Conservation (phyloP, 306 rosid genomes). For the Cicer arietinum region DNA sequence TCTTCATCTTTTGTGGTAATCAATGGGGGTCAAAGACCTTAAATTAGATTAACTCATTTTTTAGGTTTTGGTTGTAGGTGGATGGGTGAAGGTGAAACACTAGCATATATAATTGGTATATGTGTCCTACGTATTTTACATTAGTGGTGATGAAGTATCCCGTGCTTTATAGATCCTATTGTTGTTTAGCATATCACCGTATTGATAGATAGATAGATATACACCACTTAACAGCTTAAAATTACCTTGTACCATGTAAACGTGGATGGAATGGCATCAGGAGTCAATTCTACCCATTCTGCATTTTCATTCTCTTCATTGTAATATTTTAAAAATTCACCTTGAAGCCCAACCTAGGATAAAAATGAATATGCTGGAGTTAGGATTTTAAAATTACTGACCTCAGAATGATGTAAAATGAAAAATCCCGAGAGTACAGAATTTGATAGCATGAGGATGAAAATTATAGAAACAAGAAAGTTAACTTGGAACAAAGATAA, state of each 20-base stretch:
- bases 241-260: constrained; percentile 97
- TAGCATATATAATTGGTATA: too few species aligned
- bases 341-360: constrained; percentile 86
- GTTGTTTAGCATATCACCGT: constrained; percentile 1
- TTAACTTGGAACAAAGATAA: constrained; percentile 14
- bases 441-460: constrained; percentile 26
- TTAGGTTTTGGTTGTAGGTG: too few species aligned
- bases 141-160: too few species aligned
- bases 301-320: constrained; percentile 65
- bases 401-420: constrained; percentile 7
- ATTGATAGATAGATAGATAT: constrained; percentile 35
- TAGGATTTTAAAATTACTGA: constrained; percentile 32
- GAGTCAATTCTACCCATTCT: constrained; percentile 67
- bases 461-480: constrained; percentile 21
- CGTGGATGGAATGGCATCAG: constrained; percentile 63
- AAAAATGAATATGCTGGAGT: constrained; percentile 40
- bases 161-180: background rate
- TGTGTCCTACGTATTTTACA: too few species aligned
- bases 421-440: constrained; percentile 28
- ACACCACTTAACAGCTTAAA: constrained; percentile 21
- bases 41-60: too few species aligned
- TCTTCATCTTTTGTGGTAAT: too few species aligned
- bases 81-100: too few species aligned
- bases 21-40: too few species aligned
- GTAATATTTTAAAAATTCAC: constrained; percentile 70